These are phyloP conservation scores for Colletotrichum eremochloae DNA, from an alignment of 2,329 filamentous ascomycete species.

Conservation along the genomic window DNA sequence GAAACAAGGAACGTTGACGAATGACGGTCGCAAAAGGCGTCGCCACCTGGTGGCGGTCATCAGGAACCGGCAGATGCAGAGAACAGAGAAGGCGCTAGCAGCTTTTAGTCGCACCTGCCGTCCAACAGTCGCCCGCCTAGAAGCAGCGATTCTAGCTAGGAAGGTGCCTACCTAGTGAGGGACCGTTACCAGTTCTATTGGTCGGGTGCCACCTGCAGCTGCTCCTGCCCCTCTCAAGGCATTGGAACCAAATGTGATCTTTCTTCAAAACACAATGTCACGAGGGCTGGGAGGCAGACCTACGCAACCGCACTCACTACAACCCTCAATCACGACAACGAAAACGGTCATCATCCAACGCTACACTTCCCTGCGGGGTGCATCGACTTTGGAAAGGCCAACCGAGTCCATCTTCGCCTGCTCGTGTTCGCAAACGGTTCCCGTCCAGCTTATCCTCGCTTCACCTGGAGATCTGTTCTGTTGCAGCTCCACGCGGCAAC, in stretches of 20 bases:
- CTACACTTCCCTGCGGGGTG: no score
- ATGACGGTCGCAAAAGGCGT: conserved; percentile 22
- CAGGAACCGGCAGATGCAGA: conserved; percentile 17
- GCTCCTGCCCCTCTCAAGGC: conserved; percentile 5
- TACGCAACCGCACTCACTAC: neutral
- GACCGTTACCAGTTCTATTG: neutral
- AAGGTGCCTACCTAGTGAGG: neutral
- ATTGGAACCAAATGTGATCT: neutral
- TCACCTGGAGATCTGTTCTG: neutral
- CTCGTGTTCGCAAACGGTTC: neutral
- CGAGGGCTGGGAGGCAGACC: neutral
- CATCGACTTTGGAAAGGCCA: neutral
- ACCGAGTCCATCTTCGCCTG: no score
- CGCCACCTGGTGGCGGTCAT: conserved; percentile 31
- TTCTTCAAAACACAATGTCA: conserved; percentile 6
- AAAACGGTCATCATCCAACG: neutral
- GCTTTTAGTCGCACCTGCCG: conserved; percentile 10
- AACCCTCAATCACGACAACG: neutral
- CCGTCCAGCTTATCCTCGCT: neutral
- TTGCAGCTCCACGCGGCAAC: neutral
- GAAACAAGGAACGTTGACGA: conserved; percentile 31
- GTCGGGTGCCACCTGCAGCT: conserved; percentile 8
- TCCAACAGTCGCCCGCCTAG: neutral
- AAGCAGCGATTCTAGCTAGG: conserved; percentile 1
- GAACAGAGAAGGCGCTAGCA: conserved; percentile 4